These are phyloP conservation scores for Globisporangium carolinianum DNA, from an alignment of 352 stramenopile species.

Conservation along the genomic window DNA sequence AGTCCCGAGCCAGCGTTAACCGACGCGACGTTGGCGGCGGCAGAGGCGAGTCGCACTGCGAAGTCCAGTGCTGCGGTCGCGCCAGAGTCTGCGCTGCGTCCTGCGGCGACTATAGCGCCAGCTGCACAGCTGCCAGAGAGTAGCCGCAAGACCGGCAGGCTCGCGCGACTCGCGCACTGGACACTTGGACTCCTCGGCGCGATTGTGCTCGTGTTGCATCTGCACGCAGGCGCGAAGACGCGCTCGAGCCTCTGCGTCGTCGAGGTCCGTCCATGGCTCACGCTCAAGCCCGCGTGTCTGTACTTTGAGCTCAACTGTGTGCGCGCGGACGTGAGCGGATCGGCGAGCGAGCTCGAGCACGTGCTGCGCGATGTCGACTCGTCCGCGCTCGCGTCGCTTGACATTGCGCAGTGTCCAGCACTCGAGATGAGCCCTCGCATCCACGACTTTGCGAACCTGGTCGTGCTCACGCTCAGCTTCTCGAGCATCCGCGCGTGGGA, in stretches of 20 bases:
- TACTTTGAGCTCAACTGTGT: constrained; percentile 22
- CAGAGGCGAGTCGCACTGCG: no score
- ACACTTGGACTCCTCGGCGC: constrained; percentile 13
- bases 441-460: constrained; percentile 19
- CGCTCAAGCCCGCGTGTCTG: constrained; percentile 17
- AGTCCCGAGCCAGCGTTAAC: no score
- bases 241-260: constrained; percentile 17
- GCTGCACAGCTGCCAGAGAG: no score
- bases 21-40: no score
- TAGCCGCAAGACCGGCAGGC: no score
- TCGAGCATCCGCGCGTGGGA: constrained; percentile 24
- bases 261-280: constrained; percentile 24
- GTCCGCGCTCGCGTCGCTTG: constrained; percentile 15
- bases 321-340: constrained; percentile 8
- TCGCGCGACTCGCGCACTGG: neutral
- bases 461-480: constrained; percentile 36
- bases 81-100: no score
- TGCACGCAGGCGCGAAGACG: constrained; percentile 6
- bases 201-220: constrained; percentile 12
- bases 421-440: constrained; percentile 26
- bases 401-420: constrained; percentile 28
- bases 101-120: no score
- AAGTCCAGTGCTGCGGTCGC: no score
- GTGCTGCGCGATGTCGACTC: constrained; percentile 18
- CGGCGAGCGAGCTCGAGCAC: constrained; percentile 6